Base-by-base conservation (phyloP, 2,329 filamentous ascomycete genomes). In the Aureobasidium subglaciale region DNA sequence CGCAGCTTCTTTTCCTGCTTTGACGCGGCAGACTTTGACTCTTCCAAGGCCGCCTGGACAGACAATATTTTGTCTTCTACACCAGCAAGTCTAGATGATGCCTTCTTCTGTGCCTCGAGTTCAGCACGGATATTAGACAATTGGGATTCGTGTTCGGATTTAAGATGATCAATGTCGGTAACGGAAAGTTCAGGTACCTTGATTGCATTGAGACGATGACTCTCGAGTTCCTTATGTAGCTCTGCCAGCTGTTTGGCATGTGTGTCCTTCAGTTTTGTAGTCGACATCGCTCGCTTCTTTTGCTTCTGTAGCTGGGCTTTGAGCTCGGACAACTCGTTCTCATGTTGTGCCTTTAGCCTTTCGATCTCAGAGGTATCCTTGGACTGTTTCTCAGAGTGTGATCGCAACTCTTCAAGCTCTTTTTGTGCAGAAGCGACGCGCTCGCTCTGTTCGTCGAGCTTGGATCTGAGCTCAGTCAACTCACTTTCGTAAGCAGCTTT, bases 51-150 rank as follows among this genome's bases (percentile, higher is more conserved):
- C 49, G 65, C 61, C 50, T 69, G 62, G 11, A 69, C 66, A 4
- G 64, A 60, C 37, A 64, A 62, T 24, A 69, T 67, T 59, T 67
- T 66, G 13, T 57, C 55, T 18, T 68, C 66, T 7, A 68, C 65
- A 20, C 64, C 62, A 32, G 61, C 59, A 10, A 68, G 61, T 30
- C 56, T 57, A 5, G 61, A 60, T 5, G 63, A 62, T n/a, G 55
- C 60, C 15, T 62, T 61, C 29, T 62, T 62, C 10, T 62, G 56
- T 27, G 53, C 59, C n/a, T 65, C 64, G 32, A 65, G 53, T 38
- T 68, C 65, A 10, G 60, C 43, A 27, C 61, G 60, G 18, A 67
- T 53, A 22, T 52, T 56, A 22, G 60, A 46, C 16, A 67, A 52
- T 52, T 67, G 62, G 20, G 46, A 22, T 20, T 56, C 45, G 41